Evolutionary conservation across 108 stramenopile species (phyloP).

Genomic region (Parietichytrium sp.): DNA sequence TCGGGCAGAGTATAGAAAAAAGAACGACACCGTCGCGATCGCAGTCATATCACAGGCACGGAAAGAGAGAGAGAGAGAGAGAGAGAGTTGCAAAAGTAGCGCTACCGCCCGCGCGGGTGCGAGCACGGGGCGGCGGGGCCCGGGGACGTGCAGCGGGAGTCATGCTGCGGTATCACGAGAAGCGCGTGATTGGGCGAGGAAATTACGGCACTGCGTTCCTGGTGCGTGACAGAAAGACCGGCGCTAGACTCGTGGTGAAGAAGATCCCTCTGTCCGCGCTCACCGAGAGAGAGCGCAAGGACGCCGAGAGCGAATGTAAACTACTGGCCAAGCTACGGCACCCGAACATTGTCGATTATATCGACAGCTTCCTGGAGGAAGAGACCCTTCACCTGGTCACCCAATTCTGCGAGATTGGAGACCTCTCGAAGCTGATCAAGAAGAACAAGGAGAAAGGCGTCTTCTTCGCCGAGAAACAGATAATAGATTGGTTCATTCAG

Average conservation of each 20-base stretch:
- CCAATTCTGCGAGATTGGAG: slow-evolving; percentile 49
- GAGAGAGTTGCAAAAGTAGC: too few species aligned
- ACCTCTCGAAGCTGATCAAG: slow-evolving; percentile 41
- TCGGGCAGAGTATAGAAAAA: too few species aligned
- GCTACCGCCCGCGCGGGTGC: too few species aligned
- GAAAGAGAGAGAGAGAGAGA: too few species aligned
- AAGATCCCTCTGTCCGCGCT: slow-evolving; percentile 20
- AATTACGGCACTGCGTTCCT: slow-evolving; percentile 24
- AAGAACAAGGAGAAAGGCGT: not conserved
- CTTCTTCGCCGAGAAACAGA: slow-evolving; percentile 12
- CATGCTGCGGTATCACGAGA: slow-evolving; percentile 28
- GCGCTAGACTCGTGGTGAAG: slow-evolving; percentile 7
- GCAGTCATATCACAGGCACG: too few species aligned
- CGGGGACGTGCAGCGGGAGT: too few species aligned
- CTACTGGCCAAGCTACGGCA: slow-evolving; percentile 33
- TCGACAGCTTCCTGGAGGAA: slow-evolving; percentile 19
- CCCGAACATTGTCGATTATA: slow-evolving; percentile 44
- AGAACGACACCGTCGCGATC: too few species aligned
- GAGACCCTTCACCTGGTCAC: slow-evolving; percentile 43
- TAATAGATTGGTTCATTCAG: slow-evolving; percentile 55
- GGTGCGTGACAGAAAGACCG: not conserved
- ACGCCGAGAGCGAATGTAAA: slow-evolving; percentile 36
- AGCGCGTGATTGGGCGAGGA: slow-evolving; percentile 34
- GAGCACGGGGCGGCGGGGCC: too few species aligned
- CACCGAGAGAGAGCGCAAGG: not conserved